Evolutionary conservation across 192 early-diverging fungal genomes (phyloP), one percentile per base, ranked within the genome.

Genomic region (Podila horticola): DNA sequence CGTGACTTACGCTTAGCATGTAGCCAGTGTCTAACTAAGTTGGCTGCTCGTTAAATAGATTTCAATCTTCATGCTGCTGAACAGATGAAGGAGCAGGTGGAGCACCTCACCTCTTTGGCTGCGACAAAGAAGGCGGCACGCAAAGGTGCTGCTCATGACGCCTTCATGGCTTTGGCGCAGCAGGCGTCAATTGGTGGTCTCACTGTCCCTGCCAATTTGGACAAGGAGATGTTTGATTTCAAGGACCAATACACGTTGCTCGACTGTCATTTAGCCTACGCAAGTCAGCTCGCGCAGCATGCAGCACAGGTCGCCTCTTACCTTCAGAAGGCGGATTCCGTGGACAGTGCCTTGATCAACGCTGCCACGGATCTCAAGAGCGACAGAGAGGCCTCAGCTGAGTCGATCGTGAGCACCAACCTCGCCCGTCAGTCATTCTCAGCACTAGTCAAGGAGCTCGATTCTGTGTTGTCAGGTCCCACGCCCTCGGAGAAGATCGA

Each of bases 231-330:
- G 22, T 22, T 33, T 17, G 30, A 57, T 5, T 72, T 81, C 62
- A 72, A 73, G 55, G 36, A 64, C 29, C 71, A 69, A 28, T 81
- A 69, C 48, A 45, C 67, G 28, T 55, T 7, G 1, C 60, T 81
- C 11, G 71, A 69, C n/a, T 36, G 24, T 19, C 66, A 73, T 8
- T 58, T 81, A 4, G 58, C 64, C 36, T 51, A 67, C 41, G 71
- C 66, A 5, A 38, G 48, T 5, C 61, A 68, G 28, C 36, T 81
- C 12, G 71, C 71, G 1, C 34, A 72, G 11, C 71, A 81, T 33
- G 71, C 71, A 13, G 33, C 2, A 20, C 51, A 66, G 26, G 55
- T 69, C 6, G 71, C 71, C 19, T 50, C 71, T 5, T 73, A 69
- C 41, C 71, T 81, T 9, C 62, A 67, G 8, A 69, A 65, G 62